Conservation (phyloP, 768 basidiomycete genomes). For the Nidularia pulvinata region DNA sequence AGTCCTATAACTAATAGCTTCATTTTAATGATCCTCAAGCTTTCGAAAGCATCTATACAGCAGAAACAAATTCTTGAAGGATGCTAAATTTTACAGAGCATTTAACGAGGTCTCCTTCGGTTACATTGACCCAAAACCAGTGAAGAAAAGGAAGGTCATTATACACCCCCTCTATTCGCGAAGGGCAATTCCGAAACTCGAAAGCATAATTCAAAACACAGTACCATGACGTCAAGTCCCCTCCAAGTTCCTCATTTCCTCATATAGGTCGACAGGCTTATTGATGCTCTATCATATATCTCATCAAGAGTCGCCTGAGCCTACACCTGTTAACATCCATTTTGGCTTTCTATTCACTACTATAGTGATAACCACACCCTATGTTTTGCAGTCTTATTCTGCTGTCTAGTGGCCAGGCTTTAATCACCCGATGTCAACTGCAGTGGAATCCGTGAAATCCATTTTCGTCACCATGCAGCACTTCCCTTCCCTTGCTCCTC, state of each 20-base stretch:
- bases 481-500: not conserved
- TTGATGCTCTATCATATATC: not conserved
- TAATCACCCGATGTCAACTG: constrained; percentile 15
- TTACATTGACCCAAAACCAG: constrained; percentile 14
- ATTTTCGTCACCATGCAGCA: constrained; percentile 3
- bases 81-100: constrained; percentile 17
- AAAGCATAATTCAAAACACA: constrained; percentile 20
- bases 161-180: constrained; percentile 30
- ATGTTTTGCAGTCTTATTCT: constrained; percentile 25
- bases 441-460: constrained; percentile 8
- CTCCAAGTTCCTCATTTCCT: not conserved
- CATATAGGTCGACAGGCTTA: constrained; percentile 18
- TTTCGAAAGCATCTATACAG: constrained; percentile 27
- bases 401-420: constrained; percentile 19
- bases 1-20: constrained; percentile 15
- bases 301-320: not conserved
- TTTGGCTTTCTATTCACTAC: constrained; percentile 20
- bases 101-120: constrained; percentile 23
- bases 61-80: constrained; percentile 20
- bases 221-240: constrained; percentile 5
- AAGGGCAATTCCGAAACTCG: constrained; percentile 23
- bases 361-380: constrained; percentile 25
- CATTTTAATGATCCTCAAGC: constrained; percentile 32
- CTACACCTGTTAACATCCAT: constrained; percentile 14
- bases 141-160: constrained; percentile 22